Percentiles rank a stretch among this genome's conserved stretches.
Conservation (phyloP, 148 eudicot species). For the Rhododendron simsii region DNA sequence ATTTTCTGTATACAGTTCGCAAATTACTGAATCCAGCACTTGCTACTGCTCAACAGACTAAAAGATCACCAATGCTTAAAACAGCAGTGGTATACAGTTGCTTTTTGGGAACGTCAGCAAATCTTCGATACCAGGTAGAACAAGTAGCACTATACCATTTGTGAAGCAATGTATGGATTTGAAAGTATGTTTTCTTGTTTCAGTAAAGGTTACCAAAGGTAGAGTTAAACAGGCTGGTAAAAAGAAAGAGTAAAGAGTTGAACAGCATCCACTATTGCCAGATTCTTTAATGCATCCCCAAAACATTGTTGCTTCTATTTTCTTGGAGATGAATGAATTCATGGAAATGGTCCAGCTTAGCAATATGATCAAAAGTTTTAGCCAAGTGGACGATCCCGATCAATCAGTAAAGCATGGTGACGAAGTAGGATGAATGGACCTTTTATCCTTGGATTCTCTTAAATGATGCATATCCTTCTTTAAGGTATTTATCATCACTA, state of each 20-base stretch:
- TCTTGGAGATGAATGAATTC: constrained; percentile 46
- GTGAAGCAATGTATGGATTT: background rate
- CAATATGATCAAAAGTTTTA: background rate
- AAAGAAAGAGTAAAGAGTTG: background rate
- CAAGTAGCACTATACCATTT: background rate
- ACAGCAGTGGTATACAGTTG: constrained; percentile 66
- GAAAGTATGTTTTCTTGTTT: background rate
- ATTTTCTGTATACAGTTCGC: constrained; percentile 50
- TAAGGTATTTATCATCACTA: background rate
- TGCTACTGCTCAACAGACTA: constrained; percentile 37
- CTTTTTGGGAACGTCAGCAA: constrained; percentile 91
- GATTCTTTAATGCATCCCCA: background rate
- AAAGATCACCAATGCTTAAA: constrained; percentile 78
- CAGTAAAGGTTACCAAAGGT: background rate
- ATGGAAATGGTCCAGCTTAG: constrained; percentile 28
- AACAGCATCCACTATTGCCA: background rate
- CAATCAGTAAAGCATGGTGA: background rate
- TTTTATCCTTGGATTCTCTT: background rate
- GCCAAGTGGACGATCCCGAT: background rate
- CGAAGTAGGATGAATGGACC: background rate
- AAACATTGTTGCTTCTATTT: background rate
- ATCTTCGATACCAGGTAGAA: constrained; percentile 88
- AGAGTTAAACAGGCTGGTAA: background rate
- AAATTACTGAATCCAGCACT: constrained; percentile 60
- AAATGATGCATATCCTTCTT: background rate